Percentiles rank a stretch among this genome's conserved stretches.
phyloP scores from a whole-genome alignment of 2,329 filamentous ascomycete genomes.

The Verticillium tricorpus region DNA sequence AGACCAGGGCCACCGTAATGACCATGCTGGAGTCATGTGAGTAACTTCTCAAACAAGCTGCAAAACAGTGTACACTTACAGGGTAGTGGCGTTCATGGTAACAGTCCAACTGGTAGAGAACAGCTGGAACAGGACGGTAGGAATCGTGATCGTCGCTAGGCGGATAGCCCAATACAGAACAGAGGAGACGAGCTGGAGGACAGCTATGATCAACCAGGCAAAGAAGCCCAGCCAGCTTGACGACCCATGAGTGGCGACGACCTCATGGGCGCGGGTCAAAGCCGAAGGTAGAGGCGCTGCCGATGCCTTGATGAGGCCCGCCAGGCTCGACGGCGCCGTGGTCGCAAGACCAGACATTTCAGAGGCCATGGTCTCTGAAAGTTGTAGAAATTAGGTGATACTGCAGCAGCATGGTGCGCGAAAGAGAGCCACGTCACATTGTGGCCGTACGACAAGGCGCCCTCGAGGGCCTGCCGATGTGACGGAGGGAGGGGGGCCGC shows the following conservation, averaged over 20 bases:
- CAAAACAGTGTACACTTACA: conserved; percentile 50
- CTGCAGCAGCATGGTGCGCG: conserved; percentile 11
- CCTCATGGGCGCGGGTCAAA: conserved; percentile 31
- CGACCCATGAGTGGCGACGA: conserved; percentile 28
- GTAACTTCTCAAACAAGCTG: background rate
- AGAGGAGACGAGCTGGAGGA: conserved; percentile 52
- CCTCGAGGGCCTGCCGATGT: background rate
- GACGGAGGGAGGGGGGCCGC: too few species aligned
- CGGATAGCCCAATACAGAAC: conserved; percentile 76
- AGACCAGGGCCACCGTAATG: conserved; percentile 71
- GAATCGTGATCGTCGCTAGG: conserved; percentile 82
- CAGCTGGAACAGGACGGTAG: conserved; percentile 82
- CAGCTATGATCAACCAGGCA: conserved; percentile 48
- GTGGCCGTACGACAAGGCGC: background rate
- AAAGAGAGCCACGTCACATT: conserved; percentile 12
- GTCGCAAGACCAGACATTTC: conserved; percentile 32
- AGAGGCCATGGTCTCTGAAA: conserved; percentile 33
- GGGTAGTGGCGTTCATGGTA: conserved; percentile 96
- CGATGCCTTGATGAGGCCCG: conserved; percentile 24
- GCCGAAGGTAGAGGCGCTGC: conserved; percentile 29
- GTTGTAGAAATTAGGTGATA: background rate
- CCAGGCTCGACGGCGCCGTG: conserved; percentile 27
- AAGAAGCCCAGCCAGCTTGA: conserved; percentile 55
- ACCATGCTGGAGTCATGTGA: conserved; percentile 52
- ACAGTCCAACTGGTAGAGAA: conserved; percentile 93